Evolutionary conservation across 768 basidiomycete genomes (phyloP).

Genomic region (Boletus tomentosulus): DNA sequence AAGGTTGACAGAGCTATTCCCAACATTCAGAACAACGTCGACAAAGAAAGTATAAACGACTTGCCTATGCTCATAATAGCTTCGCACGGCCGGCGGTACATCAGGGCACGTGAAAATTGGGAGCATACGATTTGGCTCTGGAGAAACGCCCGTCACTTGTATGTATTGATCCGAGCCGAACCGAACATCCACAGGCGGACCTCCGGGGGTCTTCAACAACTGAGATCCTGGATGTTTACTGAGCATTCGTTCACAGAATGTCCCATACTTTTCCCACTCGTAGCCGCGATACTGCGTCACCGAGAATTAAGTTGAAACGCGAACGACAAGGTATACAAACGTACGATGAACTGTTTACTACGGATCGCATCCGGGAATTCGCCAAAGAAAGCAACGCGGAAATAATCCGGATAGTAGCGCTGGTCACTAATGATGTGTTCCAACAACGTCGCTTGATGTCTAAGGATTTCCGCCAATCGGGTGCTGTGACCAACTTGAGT

Average conservation of each 20-base stretch:
- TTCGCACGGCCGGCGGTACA: slow-evolving; percentile 72
- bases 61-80: slow-evolving; percentile 86
- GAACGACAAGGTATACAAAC: slow-evolving; percentile 13
- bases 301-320: background rate
- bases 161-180: slow-evolving; percentile 81
- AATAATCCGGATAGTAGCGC: slow-evolving; percentile 89
- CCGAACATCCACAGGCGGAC: slow-evolving; percentile 78
- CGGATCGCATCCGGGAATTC: slow-evolving; percentile 83
- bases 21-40: background rate
- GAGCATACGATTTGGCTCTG: slow-evolving; percentile 75
- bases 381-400: slow-evolving; percentile 90
- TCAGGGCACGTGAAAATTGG: slow-evolving; percentile 84
- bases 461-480: slow-evolving; percentile 79
- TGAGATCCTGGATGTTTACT: slow-evolving; percentile 86
- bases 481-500: slow-evolving; percentile 41
- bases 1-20: slow-evolving; percentile 66
- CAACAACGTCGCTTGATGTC: slow-evolving; percentile 81
- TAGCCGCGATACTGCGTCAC: slow-evolving; percentile 77
- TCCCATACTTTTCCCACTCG: slow-evolving; percentile 90
- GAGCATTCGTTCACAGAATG: slow-evolving; percentile 88
- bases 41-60: slow-evolving; percentile 9
- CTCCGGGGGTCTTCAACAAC: slow-evolving; percentile 64
- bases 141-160: slow-evolving; percentile 80
- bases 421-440: slow-evolving; percentile 83
- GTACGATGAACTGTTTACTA: slow-evolving; percentile 87